A percentile compares a stretch with the other conserved stretches of the same genome.
Conservation (phyloP, 345 rosid genomes). For the Eucalyptus decipiens region DNA sequence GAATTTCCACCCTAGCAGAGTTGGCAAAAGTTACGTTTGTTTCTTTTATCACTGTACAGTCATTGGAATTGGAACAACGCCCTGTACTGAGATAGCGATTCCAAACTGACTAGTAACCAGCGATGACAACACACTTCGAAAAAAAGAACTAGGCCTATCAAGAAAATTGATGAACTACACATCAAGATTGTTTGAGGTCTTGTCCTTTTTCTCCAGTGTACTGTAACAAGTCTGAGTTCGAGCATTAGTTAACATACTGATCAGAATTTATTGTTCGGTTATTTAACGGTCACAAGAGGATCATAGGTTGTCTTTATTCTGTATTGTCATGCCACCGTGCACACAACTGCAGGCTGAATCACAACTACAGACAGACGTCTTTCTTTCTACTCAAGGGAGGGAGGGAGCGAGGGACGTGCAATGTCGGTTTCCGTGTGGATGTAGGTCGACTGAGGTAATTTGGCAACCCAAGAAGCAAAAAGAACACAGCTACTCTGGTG, state of each 20-base stretch:
- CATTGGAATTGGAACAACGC: background rate
- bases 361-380: background rate
- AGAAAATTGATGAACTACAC: background rate
- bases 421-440: background rate
- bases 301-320: background rate
- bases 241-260: background rate
- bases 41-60: background rate
- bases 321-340: background rate
- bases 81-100: background rate
- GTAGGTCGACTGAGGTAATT: background rate
- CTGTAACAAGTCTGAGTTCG: background rate
- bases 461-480: background rate
- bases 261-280: background rate
- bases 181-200: background rate
- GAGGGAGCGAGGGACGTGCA: background rate
- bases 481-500: background rate
- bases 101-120: background rate
- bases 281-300: background rate
- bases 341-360: background rate
- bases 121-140: background rate
- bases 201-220: background rate
- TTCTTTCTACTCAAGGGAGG: background rate
- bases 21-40: background rate
- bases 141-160: background rate
- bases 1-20: background rate